Conservation (phyloP, 768 basidiomycete genomes). For the Obba rivulosa region DNA sequence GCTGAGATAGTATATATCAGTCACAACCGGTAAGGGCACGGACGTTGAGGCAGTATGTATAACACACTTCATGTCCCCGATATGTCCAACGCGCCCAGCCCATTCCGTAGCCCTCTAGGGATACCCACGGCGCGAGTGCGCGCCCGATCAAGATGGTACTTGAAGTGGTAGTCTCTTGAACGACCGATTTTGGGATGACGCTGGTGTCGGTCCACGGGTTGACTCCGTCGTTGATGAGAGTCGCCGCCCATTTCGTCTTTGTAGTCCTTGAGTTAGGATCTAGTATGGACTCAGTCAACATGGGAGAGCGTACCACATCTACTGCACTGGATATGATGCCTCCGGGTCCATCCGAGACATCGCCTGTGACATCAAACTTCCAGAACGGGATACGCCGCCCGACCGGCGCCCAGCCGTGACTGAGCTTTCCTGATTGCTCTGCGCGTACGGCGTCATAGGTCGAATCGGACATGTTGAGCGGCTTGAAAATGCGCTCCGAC, state of each 20-base stretch:
- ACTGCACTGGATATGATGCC: slow-evolving; percentile 36
- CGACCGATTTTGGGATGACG: slow-evolving; percentile 28
- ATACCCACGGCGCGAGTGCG: slow-evolving; percentile 11
- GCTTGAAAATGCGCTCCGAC: slow-evolving; percentile 33
- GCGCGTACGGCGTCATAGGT: slow-evolving; percentile 35
- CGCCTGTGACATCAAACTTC: slow-evolving; percentile 23
- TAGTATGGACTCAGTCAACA: background rate
- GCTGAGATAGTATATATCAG: slow-evolving; percentile 14
- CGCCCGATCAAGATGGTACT: slow-evolving; percentile 20
- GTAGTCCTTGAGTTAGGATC: background rate
- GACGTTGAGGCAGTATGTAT: background rate
- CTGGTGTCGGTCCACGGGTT: slow-evolving; percentile 25
- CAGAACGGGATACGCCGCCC: slow-evolving; percentile 31
- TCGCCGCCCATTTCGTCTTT: slow-evolving; percentile 35
- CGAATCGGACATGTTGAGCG: slow-evolving; percentile 36
- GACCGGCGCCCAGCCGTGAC: slow-evolving; percentile 26
- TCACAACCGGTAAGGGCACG: background rate
- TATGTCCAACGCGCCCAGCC: slow-evolving; percentile 36
- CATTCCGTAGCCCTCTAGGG: slow-evolving; percentile 34
- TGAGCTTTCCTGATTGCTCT: slow-evolving; percentile 24
- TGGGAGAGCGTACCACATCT: slow-evolving; percentile 32
- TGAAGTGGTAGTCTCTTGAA: slow-evolving; percentile 27
- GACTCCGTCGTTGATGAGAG: slow-evolving; percentile 31
- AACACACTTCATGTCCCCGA: slow-evolving; percentile 34
- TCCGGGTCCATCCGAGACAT: slow-evolving; percentile 31